These are phyloP conservation scores for Diaporthe eres DNA, from an alignment of 2,329 filamentous ascomycete species.

Conservation along the genomic window DNA sequence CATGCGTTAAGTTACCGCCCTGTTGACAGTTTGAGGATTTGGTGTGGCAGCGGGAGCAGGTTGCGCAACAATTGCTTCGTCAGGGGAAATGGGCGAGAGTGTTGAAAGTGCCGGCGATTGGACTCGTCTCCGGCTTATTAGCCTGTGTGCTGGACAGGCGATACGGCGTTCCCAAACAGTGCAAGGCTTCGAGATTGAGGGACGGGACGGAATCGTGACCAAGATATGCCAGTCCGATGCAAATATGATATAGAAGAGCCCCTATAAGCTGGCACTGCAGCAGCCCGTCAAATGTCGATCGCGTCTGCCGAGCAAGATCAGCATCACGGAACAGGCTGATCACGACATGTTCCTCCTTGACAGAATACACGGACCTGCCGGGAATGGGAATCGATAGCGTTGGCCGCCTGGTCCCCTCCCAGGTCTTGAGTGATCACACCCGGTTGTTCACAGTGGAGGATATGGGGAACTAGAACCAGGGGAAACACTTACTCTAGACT, in stretches of 20 bases:
- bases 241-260: conserved; percentile 14
- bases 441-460: background rate
- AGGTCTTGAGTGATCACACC: background rate
- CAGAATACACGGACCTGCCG: background rate
- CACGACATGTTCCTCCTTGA: conserved; percentile 9
- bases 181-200: background rate
- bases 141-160: background rate
- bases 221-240: conserved; percentile 15
- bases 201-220: background rate
- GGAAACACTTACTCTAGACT: conserved; percentile 12
- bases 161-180: background rate
- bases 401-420: background rate
- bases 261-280: conserved; percentile 4
- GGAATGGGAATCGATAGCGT: background rate
- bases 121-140: background rate
- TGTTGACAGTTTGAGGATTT: background rate
- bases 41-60: background rate
- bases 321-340: conserved; percentile 18
- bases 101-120: background rate
- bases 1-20: background rate
- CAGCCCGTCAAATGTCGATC: conserved; percentile 14
- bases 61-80: background rate
- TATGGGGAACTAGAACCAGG: conserved; percentile 2
- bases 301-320: conserved; percentile 35
- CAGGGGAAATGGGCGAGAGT: background rate